A percentile compares a stretch with the other conserved stretches of the same genome.
These are phyloP conservation scores for Populus simonii DNA, from an alignment of 345 rosid genomes.

Conservation along the genomic window DNA sequence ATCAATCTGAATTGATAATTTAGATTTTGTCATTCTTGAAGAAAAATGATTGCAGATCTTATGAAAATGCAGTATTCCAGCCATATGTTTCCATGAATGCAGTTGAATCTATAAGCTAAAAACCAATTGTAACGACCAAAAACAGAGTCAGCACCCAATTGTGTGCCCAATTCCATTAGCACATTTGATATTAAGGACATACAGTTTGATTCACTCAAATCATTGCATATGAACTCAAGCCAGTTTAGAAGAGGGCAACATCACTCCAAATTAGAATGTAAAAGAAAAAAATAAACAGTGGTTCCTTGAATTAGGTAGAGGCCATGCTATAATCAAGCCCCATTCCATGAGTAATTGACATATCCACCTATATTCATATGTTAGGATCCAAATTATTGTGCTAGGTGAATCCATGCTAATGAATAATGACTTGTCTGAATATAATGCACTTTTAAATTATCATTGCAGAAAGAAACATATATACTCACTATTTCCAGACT, in stretches of 20 bases:
- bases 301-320: background rate
- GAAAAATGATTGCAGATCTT: background rate
- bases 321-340: background rate
- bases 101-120: background rate
- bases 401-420: background rate
- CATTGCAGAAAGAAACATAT: conserved; percentile 23
- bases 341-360: background rate
- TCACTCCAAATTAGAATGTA: background rate
- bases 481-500: conserved; percentile 66
- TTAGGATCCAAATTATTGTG: background rate
- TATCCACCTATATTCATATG: background rate
- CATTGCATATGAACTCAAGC: background rate
- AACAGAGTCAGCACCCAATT: background rate
- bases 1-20: background rate
- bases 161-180: background rate
- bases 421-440: background rate
- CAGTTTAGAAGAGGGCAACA: background rate
- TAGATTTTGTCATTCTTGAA: background rate
- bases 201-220: background rate
- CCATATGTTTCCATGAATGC: background rate
- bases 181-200: background rate
- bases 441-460: background rate
- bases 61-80: background rate
- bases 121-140: background rate
- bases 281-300: background rate